Conservation (phyloP, 495 filamentous ascomycete genomes). For the Penicillium bialowiezense region DNA sequence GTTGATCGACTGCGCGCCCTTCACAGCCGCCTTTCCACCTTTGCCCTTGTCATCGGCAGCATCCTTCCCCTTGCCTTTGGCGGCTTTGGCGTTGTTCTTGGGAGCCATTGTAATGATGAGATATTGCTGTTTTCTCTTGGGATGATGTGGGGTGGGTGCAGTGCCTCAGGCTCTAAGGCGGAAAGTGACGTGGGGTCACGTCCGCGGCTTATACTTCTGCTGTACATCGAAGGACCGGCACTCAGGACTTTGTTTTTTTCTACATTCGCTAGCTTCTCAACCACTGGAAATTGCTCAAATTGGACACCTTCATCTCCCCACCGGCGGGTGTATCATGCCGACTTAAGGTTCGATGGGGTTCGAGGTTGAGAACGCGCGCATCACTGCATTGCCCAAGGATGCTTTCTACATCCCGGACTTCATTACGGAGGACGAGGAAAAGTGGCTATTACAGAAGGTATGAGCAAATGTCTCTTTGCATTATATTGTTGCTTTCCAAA, state of each 20-base stretch:
- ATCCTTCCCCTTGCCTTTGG: slow-evolving; percentile 46
- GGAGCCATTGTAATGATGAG: slow-evolving; percentile 44
- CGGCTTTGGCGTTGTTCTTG: slow-evolving; percentile 50
- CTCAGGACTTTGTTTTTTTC: no score
- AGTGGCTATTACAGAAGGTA: slow-evolving; percentile 66
- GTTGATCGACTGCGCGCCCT: slow-evolving; percentile 76
- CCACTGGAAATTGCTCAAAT: no score
- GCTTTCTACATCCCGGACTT: slow-evolving; percentile 90
- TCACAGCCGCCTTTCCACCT: slow-evolving; percentile 49
- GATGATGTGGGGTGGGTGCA: slow-evolving; percentile 4
- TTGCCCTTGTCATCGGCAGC: slow-evolving; percentile 40
- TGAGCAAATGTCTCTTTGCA: neutral
- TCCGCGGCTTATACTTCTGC: neutral
- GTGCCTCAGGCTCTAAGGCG: slow-evolving; percentile 7
- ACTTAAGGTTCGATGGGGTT: slow-evolving; percentile 8
- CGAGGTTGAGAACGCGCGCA: slow-evolving; percentile 45
- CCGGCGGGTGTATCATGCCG: neutral
- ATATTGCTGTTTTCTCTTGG: slow-evolving; percentile 1
- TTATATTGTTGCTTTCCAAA: no score
- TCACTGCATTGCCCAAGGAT: slow-evolving; percentile 57
- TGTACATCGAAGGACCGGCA: neutral
- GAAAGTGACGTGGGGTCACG: slow-evolving; percentile 5
- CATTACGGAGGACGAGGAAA: slow-evolving; percentile 74
- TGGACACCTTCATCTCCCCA: no score
- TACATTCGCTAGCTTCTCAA: no score